Evolutionary conservation across 1,139 yeast species (phyloP), one percentile per base, ranked within the genome.

Genomic region (Yamadazyma taylorii): DNA sequence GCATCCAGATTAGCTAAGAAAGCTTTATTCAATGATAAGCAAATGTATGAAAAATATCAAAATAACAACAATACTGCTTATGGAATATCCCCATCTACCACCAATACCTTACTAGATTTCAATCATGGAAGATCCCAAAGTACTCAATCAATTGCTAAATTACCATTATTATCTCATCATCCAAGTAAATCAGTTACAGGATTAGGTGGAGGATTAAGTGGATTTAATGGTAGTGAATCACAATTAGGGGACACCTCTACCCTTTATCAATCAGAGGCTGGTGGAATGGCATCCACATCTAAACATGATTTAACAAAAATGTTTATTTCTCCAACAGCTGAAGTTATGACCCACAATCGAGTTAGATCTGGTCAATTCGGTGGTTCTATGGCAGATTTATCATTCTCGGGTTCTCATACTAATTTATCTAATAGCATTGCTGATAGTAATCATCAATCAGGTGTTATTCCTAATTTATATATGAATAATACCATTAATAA

Each of bases 301-400:
- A 66, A 66, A 39, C 64, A 66, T 41, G 77, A 71, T 46, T 56
- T 69, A 48, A 70, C 76, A 35, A 67, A 60, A 42, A 72, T 84
- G 75, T 85, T 81, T 56, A 78, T 85, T 39, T 83, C 92, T 5
- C 95, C 95, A 25, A 85, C 94, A 2, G 85, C 83, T 14, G 89
- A 84, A 53, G 84, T 82, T 27, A 76, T 81, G 79, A 69, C 69
- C 43, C 73, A 66, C 43, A 66, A 63, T 48, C 52, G 69, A 30
- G 53, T 45, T 31, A 59, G 56, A 37, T 57, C 71, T 2, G 39
- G 53, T 5, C 58, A 48, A 26, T 35, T 45, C 37, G 36, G 32
- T 42, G 42, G 41, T 2, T 42, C 63, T 10, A 34, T 46, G 12
- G 38, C 63, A 11, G 58, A 55, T 40, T 46, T 61, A 32, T 55